Base-by-base conservation (phyloP, 2,329 filamentous ascomycete species). In the Phialophora expanda region DNA sequence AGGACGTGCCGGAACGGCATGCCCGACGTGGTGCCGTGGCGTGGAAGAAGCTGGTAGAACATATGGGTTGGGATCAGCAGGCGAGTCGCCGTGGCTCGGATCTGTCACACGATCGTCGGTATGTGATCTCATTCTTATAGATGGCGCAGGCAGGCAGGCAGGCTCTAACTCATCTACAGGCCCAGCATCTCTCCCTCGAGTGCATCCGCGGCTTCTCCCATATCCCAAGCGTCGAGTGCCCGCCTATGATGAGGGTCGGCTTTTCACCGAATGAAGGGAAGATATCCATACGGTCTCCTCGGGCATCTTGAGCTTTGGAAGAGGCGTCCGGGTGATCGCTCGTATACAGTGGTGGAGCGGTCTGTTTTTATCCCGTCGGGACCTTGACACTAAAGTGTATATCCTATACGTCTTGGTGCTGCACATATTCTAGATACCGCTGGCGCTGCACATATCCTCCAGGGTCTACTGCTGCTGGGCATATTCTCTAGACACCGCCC, bases 11-110 rank as follows among this genome's bases (percentile, higher is more conserved):
- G 0, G 61, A 64, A 53, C 56, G 68, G 4, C 71, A 72, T 65
- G 70, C 70, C 8, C 28, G 58, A 57, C 63, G 71, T 17, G 70
- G 46, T 9, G 53, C 59, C 44, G 54, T 54, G 5, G 69, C 69
- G 12, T 72, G 71, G 71, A 54, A 38, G 44, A 68, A 62, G 54
- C 55, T 71, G 41, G 30, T 51, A 17, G 56, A 67, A 44, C 48
- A 69, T 57, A 71, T 73, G 69, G 58, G 66, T 1, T 71, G 69
- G 69, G 14, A 48, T 3, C 26, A 60, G 17, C 57, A 60, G 26
- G 17, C 24, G 3, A 20, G 17, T 30, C 38, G 38, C 14, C 56
- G 11, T 20, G 46, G 41, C 34, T 30, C n/a, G 22, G 38, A 44
- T 17, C 6, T 44, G 38, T 17, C 20, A 17, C 8, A n/a, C 14